These are phyloP conservation scores for Cercospora canescens DNA, from an alignment of 2,329 filamentous ascomycete species.

Conservation along the genomic window DNA sequence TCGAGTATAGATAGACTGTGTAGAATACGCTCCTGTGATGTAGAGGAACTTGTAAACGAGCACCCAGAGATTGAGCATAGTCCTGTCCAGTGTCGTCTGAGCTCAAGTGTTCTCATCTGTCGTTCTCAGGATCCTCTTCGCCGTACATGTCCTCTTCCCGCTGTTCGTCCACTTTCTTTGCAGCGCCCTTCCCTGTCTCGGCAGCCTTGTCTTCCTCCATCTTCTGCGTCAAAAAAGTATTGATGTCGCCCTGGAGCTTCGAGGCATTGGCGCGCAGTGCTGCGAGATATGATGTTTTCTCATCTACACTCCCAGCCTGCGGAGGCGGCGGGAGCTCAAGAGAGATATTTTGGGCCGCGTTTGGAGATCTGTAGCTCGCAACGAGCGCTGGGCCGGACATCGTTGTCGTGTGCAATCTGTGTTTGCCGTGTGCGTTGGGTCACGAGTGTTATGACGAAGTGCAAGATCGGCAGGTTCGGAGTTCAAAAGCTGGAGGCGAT, in stretches of 20 bases:
- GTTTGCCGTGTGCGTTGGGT: background rate
- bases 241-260: slow-evolving; percentile 65
- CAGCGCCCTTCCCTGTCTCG: slow-evolving; percentile 35
- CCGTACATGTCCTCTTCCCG: slow-evolving; percentile 73
- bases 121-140: slow-evolving; percentile 71
- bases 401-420: background rate
- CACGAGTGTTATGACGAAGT: background rate
- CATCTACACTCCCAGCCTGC: slow-evolving; percentile 33
- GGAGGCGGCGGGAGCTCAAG: slow-evolving; percentile 23
- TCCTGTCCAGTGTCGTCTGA: background rate
- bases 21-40: background rate
- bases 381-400: slow-evolving; percentile 1
- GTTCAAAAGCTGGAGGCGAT: background rate
- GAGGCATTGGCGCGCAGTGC: slow-evolving; percentile 59
- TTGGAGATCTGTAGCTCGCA: slow-evolving; percentile 31
- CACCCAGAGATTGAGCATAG: background rate
- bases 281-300: slow-evolving; percentile 61
- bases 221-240: slow-evolving; percentile 67
- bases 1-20: slow-evolving; percentile 1
- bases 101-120: slow-evolving; percentile 19
- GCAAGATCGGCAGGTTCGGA: background rate
- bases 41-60: background rate
- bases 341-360: slow-evolving; percentile 26
- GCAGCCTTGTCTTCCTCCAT: slow-evolving; percentile 72
- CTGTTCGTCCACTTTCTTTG: slow-evolving; percentile 35